phyloP scores from a whole-genome alignment of 768 basidiomycete genomes.

The Strobilomyces echinocephalus region DNA sequence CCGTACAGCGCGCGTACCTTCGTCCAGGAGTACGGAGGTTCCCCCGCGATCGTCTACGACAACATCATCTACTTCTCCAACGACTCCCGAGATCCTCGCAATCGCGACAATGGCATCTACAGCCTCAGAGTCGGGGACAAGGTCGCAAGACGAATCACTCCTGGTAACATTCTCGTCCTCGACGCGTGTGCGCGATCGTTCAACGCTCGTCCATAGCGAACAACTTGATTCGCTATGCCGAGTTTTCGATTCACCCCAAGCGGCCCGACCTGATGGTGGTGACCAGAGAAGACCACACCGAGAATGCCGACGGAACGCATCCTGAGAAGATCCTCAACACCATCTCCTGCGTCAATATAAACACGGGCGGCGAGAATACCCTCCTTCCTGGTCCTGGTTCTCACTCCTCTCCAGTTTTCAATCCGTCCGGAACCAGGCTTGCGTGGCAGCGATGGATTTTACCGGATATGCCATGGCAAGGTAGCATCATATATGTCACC shows the following conservation, averaged over 20 bases:
- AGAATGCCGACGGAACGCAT: not conserved
- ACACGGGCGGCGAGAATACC: conserved; percentile 33
- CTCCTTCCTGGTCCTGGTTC: conserved; percentile 58
- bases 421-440: conserved; percentile 49
- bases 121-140: conserved; percentile 25
- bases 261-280: conserved; percentile 48
- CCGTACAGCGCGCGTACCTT: conserved; percentile 49
- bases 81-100: conserved; percentile 22
- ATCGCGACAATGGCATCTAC: conserved; percentile 45
- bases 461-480: conserved; percentile 68
- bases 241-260: conserved; percentile 53
- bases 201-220: conserved; percentile 8
- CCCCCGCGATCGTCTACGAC: conserved; percentile 45
- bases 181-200: not conserved
- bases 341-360: conserved; percentile 51
- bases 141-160: conserved; percentile 39
- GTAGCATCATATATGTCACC: conserved; percentile 47
- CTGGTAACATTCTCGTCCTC: conserved; percentile 40
- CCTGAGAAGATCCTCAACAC: conserved; percentile 44
- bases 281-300: conserved; percentile 65
- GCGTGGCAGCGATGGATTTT: conserved; percentile 63
- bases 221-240: conserved; percentile 38
- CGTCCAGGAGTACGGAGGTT: conserved; percentile 72
- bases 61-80: conserved; percentile 56
- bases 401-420: conserved; percentile 55